These are phyloP conservation scores for Kluyveromyces marxianus DNA, from an alignment of 1,139 yeast genomes.

Conservation along the genomic window DNA sequence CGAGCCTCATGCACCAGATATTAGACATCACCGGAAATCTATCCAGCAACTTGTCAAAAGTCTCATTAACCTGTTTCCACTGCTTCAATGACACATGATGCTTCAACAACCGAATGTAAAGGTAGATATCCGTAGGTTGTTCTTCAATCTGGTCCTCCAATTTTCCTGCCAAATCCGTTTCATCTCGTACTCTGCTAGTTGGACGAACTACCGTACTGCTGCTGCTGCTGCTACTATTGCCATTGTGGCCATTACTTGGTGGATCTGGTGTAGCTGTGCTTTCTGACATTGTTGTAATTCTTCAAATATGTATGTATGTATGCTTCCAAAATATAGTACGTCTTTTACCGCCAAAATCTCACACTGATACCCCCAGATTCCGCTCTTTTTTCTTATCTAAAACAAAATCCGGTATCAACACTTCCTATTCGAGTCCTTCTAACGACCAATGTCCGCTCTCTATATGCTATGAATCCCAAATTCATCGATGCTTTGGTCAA, in stretches of 20 bases:
- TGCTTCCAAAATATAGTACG: no score
- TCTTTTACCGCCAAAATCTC: no score
- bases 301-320: background rate
- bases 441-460: no score
- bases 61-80: conserved; percentile 52
- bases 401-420: background rate
- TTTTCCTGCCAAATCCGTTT: conserved; percentile 16
- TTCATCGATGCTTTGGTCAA: no score
- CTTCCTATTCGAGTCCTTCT: background rate
- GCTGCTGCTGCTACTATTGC: conserved; percentile 4
- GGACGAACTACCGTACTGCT: conserved; percentile 9
- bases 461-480: no score
- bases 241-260: conserved; percentile 3
- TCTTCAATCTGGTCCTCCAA: conserved; percentile 52
- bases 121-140: conserved; percentile 48
- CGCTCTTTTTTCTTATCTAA: no score
- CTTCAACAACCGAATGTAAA: conserved; percentile 53
- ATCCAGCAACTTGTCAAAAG: conserved; percentile 54
- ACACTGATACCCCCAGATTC: no score
- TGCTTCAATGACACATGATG: conserved; percentile 52
- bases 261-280: conserved; percentile 12
- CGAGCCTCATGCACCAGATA: conserved; percentile 69
- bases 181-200: conserved; percentile 9
- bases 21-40: conserved; percentile 58
- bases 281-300: conserved; percentile 1